Base-by-base conservation (phyloP, 805 yeast species). In the Candida lessepsii region DNA sequence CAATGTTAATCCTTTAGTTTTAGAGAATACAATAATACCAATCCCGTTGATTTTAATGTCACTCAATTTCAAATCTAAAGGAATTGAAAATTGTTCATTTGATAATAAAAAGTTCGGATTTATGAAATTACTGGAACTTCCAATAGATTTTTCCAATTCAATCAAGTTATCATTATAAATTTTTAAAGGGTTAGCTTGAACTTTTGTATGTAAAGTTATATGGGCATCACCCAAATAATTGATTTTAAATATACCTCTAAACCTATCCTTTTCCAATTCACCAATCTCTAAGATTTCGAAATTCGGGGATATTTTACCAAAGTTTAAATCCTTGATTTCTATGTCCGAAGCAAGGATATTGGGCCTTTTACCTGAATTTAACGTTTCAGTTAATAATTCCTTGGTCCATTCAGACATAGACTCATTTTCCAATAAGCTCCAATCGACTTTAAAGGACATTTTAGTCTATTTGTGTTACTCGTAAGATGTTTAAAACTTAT, bases 261-360 rank as follows among this genome's bases (percentile, higher is more conserved):
- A 86, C 45, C 86, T 63, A 60, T 86, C 93, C 19, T 67, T 70
- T 5, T 81, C 93, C 24, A 86, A 61, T 56, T 86, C 95, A 4
- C 95, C 95, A 48, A 86, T 82, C 53, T 86, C 95, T 44, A 86
- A 65, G 26, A 86, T 82, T 59, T 86, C 95, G 45, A 86, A 78
- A 40, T 72, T 67, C 1, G 95, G 95, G 1, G 93, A 80, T 19
- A 75, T 70, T 34, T 80, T 72, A 8, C 95, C 95, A 64, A 86
- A 81, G 51, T 81, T 73, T 27, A 86, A 70, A 47, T 83, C 87
- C 41, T 78, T 73, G 35, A 86, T 86, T 27, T 66, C 65, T 46
- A 86, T 85, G 35, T 74, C 76, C 14, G 86, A 83, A 18, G 86
- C 86, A 13, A 86, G 65, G 5, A 86, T 80, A 37, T 75, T 77